A percentile compares a stretch with the other conserved stretches of the same genome.
Evolutionary conservation across 306 rosid genomes (phyloP).

Genomic region (Quercus gilva): DNA sequence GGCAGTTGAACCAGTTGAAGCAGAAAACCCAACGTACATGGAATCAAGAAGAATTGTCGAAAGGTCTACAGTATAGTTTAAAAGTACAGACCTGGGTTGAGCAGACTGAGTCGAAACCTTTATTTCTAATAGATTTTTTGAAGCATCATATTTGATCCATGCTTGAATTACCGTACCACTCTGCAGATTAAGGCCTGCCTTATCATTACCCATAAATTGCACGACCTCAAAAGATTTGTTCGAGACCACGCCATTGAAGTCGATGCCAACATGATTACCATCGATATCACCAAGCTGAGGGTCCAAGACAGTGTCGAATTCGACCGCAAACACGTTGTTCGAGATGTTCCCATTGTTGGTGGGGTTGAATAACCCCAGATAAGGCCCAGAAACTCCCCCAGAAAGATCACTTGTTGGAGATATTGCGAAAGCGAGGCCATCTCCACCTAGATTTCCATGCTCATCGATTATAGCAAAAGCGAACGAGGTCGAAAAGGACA

Average conservation of each 20-base stretch:
- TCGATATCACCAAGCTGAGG: constrained; percentile 11
- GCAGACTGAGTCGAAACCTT: constrained; percentile 10
- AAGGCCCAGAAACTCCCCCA: constrained; percentile 15
- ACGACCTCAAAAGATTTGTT: constrained; percentile 18
- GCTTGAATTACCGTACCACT: constrained; percentile 26
- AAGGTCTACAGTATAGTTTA: constrained; percentile 17
- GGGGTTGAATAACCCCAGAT: constrained; percentile 32
- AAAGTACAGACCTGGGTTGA: constrained; percentile 25
- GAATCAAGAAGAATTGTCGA: constrained; percentile 21
- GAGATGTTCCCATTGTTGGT: constrained; percentile 19
- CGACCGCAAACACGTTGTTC: constrained; percentile 33
- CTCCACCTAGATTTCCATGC: background rate
- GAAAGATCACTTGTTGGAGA: background rate
- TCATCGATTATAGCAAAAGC: background rate
- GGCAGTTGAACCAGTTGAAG: constrained; percentile 25
- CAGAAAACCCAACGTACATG: constrained; percentile 34
- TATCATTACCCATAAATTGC: background rate
- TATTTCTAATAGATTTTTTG: background rate
- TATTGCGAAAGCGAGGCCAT: constrained; percentile 4
- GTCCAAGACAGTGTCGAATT: constrained; percentile 27
- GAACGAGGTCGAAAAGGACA: constrained; percentile 6
- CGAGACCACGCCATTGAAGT: constrained; percentile 25
- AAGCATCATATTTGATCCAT: constrained; percentile 26
- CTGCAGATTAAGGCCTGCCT: constrained; percentile 4
- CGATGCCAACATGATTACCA: constrained; percentile 33